Evolutionary conservation across 768 basidiomycete genomes (phyloP).

Genomic region (Boletus huronensis): DNA sequence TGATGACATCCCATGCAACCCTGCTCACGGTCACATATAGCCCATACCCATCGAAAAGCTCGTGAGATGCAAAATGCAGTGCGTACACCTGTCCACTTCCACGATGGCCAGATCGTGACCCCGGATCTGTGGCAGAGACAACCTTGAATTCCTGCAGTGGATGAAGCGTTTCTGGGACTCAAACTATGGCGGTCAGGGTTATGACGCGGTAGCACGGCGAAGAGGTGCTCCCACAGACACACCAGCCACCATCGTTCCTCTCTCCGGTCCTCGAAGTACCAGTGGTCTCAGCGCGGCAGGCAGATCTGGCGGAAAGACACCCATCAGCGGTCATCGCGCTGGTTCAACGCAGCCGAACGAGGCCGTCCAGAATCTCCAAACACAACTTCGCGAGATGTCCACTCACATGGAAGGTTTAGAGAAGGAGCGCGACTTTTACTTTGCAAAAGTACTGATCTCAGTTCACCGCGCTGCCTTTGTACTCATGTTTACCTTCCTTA

Average conservation of each 20-base stretch:
- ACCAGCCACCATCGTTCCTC: constrained; percentile 75
- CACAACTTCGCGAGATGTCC: constrained; percentile 79
- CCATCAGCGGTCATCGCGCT: constrained; percentile 63
- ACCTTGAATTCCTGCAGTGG: constrained; percentile 99
- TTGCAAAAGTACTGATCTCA: constrained; percentile 72
- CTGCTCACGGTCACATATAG: constrained; percentile 38
- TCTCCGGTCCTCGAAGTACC: constrained; percentile 41
- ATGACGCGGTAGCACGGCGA: constrained; percentile 80
- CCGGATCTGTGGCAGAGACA: constrained; percentile 57
- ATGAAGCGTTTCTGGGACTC: constrained; percentile 93
- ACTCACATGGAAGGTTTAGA: constrained; percentile 84
- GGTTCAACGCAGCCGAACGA: constrained; percentile 67
- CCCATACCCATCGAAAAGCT: constrained; percentile 95
- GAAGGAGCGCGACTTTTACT: constrained; percentile 98
- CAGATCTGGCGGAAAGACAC: constrained; percentile 69
- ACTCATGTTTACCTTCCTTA: constrained; percentile 31
- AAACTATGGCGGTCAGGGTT: constrained; percentile 83
- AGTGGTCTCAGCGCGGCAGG: constrained; percentile 36
- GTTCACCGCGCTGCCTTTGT: constrained; percentile 2
- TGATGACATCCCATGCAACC: neutral
- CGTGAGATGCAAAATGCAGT: constrained; percentile 99
- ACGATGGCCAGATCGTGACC: constrained; percentile 16
- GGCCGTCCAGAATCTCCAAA: constrained; percentile 61
- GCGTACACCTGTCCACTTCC: constrained; percentile 34
- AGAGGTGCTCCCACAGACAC: constrained; percentile 74